Evolutionary conservation across 176 grass and related monocot genomes (phyloP), one percentile per base, ranked within the genome.

Genomic region (Oryza meyeriana): DNA sequence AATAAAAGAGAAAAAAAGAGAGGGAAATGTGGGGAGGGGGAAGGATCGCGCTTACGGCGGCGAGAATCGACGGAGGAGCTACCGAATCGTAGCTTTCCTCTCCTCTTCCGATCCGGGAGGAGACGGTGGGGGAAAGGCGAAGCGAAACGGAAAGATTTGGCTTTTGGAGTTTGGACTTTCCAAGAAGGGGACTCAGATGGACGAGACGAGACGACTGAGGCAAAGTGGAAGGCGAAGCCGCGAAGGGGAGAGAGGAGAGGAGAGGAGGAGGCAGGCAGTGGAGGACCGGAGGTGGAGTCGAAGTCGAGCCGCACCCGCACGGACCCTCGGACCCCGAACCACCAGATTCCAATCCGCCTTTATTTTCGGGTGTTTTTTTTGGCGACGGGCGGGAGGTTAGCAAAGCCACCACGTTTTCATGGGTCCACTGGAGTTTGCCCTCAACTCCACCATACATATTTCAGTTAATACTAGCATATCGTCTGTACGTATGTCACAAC

Each of bases 1-100:
- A 61, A 2, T 0, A 72, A 72, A n/a, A 7, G 28, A 10, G 31
- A 1, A 0, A 70, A 70, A 28, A 17, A 5, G n/a, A 67, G 25
- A 62, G 75, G 40, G 67, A 74, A 88, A 83, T 72, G 55, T 38
- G 77, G 55, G 8, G 42, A 11, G 55, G 8, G 55, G 8, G 42
- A 11, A 57, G 8, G 40, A 27, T 67, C 52, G 13, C 7, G 22
- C 32, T 34, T 85, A 76, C 87, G 42, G n/a, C 71, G 31, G 81
- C 6, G 68, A 58, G 71, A 65, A 34, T 36, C 12, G 6, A 24
- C 41, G 32, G 20, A 14, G 40, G 5, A 29, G 47, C 1, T 61
- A n/a, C 20, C 32, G 39, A 74, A 13, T 41, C 39, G 36, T 20
- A 33, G 0, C 6, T 20, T 28, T 6, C 18, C 18, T 30, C 30